Percentiles rank a stretch among this genome's conserved stretches.
Conservation (phyloP, 768 basidiomycete species). For the Naganishia friedmannii region DNA sequence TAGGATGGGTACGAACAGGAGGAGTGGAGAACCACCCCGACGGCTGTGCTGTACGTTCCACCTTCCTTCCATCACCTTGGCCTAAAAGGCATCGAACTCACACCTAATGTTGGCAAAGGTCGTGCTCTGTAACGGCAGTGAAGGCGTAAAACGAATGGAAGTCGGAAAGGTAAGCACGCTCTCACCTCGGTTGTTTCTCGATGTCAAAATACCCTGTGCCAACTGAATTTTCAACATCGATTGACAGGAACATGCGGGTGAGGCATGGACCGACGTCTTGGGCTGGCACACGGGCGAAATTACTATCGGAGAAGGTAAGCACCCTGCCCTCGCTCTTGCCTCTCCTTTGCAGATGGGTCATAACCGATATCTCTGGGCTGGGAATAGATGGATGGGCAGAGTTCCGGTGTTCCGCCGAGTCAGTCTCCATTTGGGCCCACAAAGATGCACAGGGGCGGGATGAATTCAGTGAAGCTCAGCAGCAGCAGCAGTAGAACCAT, state of each 20-base stretch:
- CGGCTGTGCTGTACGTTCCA: constrained; percentile 45
- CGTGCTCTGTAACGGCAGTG: constrained; percentile 47
- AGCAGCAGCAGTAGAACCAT: too few relatives aligned
- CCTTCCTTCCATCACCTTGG: too few relatives aligned
- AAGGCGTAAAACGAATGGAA: constrained; percentile 54
- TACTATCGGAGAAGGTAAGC: constrained; percentile 53
- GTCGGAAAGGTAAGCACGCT: constrained; percentile 46
- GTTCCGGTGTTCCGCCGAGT: constrained; percentile 53
- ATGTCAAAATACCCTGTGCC: too few relatives aligned
- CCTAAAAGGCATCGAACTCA: too few relatives aligned
- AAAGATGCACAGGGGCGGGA: constrained; percentile 54
- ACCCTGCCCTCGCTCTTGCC: neutral
- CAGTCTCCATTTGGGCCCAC: constrained; percentile 55
- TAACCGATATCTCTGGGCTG: too few relatives aligned
- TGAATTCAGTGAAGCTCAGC: constrained; percentile 49
- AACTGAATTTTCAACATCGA: constrained; percentile 21
- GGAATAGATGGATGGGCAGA: constrained; percentile 55
- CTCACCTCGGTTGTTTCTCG: too few relatives aligned
- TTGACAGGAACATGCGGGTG: constrained; percentile 53
- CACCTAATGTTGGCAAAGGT: constrained; percentile 18
- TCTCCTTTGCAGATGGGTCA: neutral
- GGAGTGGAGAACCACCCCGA: constrained; percentile 53
- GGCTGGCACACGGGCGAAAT: constrained; percentile 57
- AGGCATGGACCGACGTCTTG: constrained; percentile 56
- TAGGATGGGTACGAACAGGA: constrained; percentile 54